Conservation (phyloP, 169 alveolate genomes). For the Plasmodium yoelii region DNA sequence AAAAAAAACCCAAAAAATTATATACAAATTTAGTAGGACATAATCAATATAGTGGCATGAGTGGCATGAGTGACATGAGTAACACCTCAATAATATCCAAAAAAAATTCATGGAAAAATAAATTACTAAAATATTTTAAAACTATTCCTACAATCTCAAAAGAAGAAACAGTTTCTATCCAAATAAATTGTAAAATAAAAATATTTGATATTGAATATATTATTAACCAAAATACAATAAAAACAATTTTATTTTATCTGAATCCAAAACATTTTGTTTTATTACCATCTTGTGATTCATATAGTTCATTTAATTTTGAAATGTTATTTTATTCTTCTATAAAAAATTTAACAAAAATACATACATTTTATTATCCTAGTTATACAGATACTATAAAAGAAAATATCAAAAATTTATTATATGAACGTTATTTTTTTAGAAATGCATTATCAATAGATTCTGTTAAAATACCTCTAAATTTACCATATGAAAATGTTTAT, state of each 20-base stretch:
- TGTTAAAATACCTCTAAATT: slow-evolving; percentile 28
- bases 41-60: not conserved
- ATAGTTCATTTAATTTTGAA: slow-evolving; percentile 48
- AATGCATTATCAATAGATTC: slow-evolving; percentile 20
- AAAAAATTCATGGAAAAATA: slow-evolving; percentile 50
- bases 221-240: slow-evolving; percentile 48
- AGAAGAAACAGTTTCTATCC: slow-evolving; percentile 35
- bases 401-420: slow-evolving; percentile 11
- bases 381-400: not conserved
- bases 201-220: slow-evolving; percentile 31
- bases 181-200: slow-evolving; percentile 24
- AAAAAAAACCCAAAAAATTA: not conserved
- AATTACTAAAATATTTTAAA: slow-evolving; percentile 43
- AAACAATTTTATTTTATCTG: slow-evolving; percentile 25
- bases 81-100: not conserved
- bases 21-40: not conserved
- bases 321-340: slow-evolving; percentile 25
- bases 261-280: slow-evolving; percentile 67
- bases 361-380: slow-evolving; percentile 51
- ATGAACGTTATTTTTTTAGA: slow-evolving; percentile 17
- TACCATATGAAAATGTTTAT: slow-evolving; percentile 48
- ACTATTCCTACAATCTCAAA: slow-evolving; percentile 17
- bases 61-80: not conserved
- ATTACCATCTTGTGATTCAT: slow-evolving; percentile 55
- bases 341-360: slow-evolving; percentile 11